These are phyloP conservation scores for Talaromyces atroroseus DNA, from an alignment of 2,329 filamentous ascomycete genomes.

Conservation along the genomic window DNA sequence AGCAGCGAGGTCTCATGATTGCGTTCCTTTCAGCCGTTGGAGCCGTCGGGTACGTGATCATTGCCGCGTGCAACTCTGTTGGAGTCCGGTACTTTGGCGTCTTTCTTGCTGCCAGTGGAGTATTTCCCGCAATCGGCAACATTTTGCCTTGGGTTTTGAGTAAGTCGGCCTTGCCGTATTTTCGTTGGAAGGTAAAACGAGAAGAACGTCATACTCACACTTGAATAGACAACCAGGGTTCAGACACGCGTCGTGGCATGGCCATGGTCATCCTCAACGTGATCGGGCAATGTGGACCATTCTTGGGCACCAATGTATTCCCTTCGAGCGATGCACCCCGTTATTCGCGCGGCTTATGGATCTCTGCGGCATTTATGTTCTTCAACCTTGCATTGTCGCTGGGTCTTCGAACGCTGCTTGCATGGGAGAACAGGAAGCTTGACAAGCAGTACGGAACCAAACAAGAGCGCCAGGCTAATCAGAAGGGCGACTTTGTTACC, in stretches of 20 bases:
- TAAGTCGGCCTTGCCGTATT: constrained; percentile 20
- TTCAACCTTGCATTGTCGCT: constrained; percentile 54
- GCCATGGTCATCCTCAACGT: constrained; percentile 63
- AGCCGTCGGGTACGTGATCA: constrained; percentile 59
- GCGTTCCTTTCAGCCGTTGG: constrained; percentile 52
- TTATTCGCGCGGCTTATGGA: constrained; percentile 52
- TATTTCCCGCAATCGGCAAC: constrained; percentile 65
- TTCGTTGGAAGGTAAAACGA: background rate
- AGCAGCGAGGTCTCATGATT: constrained; percentile 60
- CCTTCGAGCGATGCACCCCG: constrained; percentile 45
- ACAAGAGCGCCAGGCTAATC: constrained; percentile 10
- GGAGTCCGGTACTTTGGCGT: constrained; percentile 49
- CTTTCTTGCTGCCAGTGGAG: constrained; percentile 54
- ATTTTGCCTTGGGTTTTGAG: constrained; percentile 64
- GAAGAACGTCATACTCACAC: background rate
- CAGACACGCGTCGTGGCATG: constrained; percentile 61
- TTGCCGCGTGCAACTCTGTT: constrained; percentile 52
- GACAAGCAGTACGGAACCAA: constrained; percentile 43
- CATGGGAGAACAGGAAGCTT: constrained; percentile 56
- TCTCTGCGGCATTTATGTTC: constrained; percentile 59
- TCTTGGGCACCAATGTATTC: constrained; percentile 61
- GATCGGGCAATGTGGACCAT: constrained; percentile 60
- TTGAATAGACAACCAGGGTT: constrained; percentile 59
- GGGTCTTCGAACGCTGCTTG: constrained; percentile 49
- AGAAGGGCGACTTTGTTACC: constrained; percentile 17